These are phyloP conservation scores for Warburgia ugandensis DNA, from an alignment of 164 flowering plant genomes.

Conservation along the genomic window DNA sequence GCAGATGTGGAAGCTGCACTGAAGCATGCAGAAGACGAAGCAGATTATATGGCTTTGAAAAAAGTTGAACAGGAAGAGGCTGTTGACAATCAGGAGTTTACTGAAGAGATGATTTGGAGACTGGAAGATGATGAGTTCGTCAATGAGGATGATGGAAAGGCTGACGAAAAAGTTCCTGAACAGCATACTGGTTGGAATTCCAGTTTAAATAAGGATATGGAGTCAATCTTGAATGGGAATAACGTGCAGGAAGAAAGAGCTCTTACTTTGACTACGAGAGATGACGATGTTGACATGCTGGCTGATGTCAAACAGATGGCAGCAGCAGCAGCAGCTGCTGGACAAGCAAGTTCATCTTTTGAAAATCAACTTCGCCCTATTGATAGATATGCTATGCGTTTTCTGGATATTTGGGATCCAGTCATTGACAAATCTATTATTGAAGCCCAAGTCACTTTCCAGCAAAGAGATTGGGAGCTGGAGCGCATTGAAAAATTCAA, in stretches of 20 bases:
- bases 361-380: slow-evolving; percentile 91
- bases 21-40: slow-evolving; percentile 92
- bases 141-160: slow-evolving; percentile 70
- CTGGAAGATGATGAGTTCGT: slow-evolving; percentile 82
- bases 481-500: slow-evolving; percentile 90
- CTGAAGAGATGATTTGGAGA: slow-evolving; percentile 77
- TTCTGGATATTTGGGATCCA: slow-evolving; percentile 92
- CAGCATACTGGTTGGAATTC: slow-evolving; percentile 33
- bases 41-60: slow-evolving; percentile 98
- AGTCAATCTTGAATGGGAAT: slow-evolving; percentile 16
- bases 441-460: slow-evolving; percentile 52
- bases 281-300: slow-evolving; percentile 84
- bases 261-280: slow-evolving; percentile 38
- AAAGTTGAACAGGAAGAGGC: slow-evolving; percentile 96
- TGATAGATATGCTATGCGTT: slow-evolving; percentile 89
- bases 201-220: slow-evolving; percentile 26
- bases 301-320: slow-evolving; percentile 97
- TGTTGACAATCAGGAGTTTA: slow-evolving; percentile 93
- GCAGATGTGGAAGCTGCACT: slow-evolving; percentile 97
- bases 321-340: slow-evolving; percentile 93
- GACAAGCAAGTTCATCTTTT: slow-evolving; percentile 73
- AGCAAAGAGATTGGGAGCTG: slow-evolving; percentile 93
- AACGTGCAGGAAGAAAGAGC: slow-evolving; percentile 47
- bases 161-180: slow-evolving; percentile 44
- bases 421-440: slow-evolving; percentile 64